Evolutionary conservation across 371 early-diverging fungal species (phyloP).

Genomic region (Mortierella sp.): DNA sequence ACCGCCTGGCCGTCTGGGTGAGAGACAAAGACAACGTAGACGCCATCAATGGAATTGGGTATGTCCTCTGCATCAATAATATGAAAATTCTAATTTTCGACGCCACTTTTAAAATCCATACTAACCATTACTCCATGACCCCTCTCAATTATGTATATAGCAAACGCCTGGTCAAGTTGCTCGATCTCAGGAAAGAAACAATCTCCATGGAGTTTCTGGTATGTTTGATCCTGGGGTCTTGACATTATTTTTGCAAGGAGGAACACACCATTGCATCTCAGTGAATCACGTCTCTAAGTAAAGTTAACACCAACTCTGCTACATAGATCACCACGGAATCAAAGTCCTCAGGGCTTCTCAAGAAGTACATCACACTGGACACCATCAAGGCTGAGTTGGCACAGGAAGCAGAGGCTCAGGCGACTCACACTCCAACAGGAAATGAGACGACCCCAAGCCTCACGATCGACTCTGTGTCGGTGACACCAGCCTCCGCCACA

Average conservation of each 20-base stretch:
- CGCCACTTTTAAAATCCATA: neutral
- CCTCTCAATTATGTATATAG: neutral
- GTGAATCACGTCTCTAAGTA: too few species aligned
- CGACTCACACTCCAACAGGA: neutral
- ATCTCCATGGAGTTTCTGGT: conserved; percentile 52
- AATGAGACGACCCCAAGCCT: conserved; percentile 25
- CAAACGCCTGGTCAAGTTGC: conserved; percentile 36
- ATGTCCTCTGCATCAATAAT: neutral
- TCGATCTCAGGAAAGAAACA: conserved; percentile 37
- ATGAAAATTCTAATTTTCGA: too few species aligned
- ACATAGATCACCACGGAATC: conserved; percentile 29
- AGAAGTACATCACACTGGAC: conserved; percentile 34
- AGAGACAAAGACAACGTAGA: conserved; percentile 47
- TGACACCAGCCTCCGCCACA: conserved; percentile 24
- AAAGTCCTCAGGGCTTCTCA: conserved; percentile 17
- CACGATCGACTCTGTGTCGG: conserved; percentile 24
- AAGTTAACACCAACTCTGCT: neutral
- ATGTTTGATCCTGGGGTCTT: neutral
- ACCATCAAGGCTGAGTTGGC: conserved; percentile 34
- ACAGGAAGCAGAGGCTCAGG: conserved; percentile 7
- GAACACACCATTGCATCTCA: neutral
- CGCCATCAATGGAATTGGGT: conserved; percentile 55
- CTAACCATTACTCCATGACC: neutral
- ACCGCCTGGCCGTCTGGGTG: conserved; percentile 55
- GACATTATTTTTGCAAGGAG: neutral